These are phyloP conservation scores for Camelina hispida DNA, from an alignment of 345 rosid genomes.

Conservation along the genomic window DNA sequence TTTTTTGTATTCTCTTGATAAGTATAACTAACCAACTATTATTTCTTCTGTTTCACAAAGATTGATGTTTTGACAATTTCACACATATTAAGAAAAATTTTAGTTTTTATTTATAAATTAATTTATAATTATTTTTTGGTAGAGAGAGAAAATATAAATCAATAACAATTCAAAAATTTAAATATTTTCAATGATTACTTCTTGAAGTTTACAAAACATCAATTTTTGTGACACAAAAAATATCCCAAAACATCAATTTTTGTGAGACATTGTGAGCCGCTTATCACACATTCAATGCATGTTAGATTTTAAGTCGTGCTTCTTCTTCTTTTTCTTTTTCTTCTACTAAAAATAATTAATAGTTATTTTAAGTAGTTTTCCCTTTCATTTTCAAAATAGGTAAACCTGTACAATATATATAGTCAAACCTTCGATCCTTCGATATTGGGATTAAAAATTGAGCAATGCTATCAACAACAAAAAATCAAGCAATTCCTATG, in stretches of 20 bases:
- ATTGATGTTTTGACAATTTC: too few species aligned
- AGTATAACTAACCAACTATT: constrained; percentile 30
- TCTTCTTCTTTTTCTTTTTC: neutral
- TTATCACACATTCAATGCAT: constrained; percentile 32
- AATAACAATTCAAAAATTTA: too few species aligned
- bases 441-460: neutral
- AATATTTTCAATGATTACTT: too few species aligned
- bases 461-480: neutral
- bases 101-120: too few species aligned
- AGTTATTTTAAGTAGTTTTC: neutral
- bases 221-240: too few species aligned
- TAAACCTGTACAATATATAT: neutral
- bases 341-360: neutral
- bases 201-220: too few species aligned
- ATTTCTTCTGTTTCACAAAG: too few species aligned
- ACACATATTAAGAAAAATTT: too few species aligned
- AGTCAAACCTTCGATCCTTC: neutral
- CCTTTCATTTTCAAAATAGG: neutral
- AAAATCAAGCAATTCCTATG: neutral
- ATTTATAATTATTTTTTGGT: too few species aligned
- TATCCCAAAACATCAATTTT: too few species aligned
- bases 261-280: too few species aligned
- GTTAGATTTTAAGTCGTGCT: neutral
- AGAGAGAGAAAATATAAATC: too few species aligned
- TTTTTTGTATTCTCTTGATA: constrained; percentile 21